A percentile compares a stretch with the other conserved stretches of the same genome.
phyloP scores from a whole-genome alignment of 2,329 filamentous ascomycete species.

The Immersiporthe knoxdaviesiana region DNA sequence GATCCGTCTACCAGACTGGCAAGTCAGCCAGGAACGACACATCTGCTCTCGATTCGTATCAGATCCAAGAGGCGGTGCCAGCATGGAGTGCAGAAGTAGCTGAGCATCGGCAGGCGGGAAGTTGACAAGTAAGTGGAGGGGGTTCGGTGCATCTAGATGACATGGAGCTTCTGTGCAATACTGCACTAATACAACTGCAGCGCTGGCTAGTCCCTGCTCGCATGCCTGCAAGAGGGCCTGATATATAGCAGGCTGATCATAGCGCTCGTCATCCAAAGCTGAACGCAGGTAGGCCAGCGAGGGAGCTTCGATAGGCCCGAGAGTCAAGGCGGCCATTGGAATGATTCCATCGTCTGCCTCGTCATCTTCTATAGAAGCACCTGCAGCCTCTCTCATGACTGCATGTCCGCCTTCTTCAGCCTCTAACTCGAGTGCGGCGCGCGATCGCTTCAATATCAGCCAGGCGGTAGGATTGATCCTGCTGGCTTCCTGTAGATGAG shows the following conservation, averaged over 20 bases:
- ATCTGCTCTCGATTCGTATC: not conserved
- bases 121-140: not conserved
- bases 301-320: not conserved
- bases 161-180: not conserved
- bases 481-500: not conserved
- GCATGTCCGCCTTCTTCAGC: not conserved
- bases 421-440: not conserved
- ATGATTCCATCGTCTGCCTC: not conserved
- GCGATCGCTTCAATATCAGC: not conserved
- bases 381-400: not conserved
- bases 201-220: not conserved
- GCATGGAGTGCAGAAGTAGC: too few relatives aligned
- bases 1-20: not conserved
- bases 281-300: not conserved
- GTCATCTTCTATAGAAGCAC: not conserved
- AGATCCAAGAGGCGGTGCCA: not conserved
- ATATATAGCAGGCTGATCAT: not conserved
- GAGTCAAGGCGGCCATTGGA: not conserved
- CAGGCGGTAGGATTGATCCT: not conserved
- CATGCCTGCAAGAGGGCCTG: conserved; percentile 1
- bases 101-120: not conserved
- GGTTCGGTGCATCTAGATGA: not conserved
- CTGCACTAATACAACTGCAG: not conserved
- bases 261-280: not conserved
- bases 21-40: not conserved